Evolutionary conservation across 768 basidiomycete species (phyloP).

Genomic region (Tulasnella sp.): DNA sequence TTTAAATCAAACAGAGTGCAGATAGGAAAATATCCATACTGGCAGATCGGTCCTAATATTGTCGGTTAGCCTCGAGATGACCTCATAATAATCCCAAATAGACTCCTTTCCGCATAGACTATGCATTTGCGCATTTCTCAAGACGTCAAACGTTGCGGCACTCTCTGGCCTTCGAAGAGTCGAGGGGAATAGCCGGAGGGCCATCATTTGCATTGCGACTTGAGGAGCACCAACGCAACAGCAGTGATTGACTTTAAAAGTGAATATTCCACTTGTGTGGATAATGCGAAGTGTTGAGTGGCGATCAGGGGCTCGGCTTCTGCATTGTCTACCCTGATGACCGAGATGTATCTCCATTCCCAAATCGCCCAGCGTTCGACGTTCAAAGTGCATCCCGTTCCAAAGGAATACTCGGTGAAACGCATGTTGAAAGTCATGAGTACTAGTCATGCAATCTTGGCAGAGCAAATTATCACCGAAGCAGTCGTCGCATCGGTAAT

Average conservation of each 20-base stretch:
- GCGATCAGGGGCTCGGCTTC: background rate
- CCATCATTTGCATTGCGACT: background rate
- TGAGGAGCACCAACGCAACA: background rate
- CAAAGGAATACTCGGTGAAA: background rate
- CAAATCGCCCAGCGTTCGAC: background rate
- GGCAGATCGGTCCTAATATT: no score
- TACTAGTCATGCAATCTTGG: background rate
- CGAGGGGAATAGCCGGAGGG: no score
- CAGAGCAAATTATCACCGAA: background rate
- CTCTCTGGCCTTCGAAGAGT: no score
- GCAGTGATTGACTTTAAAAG: background rate
- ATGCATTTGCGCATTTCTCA: no score
- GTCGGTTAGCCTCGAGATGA: no score
- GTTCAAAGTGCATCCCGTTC: background rate
- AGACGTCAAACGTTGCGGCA: no score
- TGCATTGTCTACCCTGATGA: background rate
- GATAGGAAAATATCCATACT: no score
- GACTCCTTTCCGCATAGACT: no score
- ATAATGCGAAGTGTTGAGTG: background rate
- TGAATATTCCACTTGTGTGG: background rate
- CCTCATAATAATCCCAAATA: no score
- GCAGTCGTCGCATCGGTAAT: background rate
- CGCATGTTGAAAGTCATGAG: background rate
- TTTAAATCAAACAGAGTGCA: no score
- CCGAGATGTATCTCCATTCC: background rate